Base-by-base conservation (phyloP, 768 basidiomycete genomes). In the Rossbeevera mucosa region DNA sequence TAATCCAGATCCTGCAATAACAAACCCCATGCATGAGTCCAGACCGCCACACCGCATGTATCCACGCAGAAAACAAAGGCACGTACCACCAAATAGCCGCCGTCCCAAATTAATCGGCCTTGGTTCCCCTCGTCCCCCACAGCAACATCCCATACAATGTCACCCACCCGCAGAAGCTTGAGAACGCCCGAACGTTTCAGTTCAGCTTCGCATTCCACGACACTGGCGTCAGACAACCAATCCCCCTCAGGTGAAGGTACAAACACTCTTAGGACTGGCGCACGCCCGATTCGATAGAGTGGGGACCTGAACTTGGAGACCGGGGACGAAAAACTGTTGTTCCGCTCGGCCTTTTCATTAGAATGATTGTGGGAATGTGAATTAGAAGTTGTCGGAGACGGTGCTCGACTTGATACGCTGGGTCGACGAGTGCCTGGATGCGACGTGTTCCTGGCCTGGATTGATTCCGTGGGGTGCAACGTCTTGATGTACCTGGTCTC, bases 71-170 rank as follows among this genome's bases (percentile, higher is more conserved):
- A 33, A n/a, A 33, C 16, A 33, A 33, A 33, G 33, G 33, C 33
- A 75, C 88, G 62, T 64, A 92, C 90, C 60, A 93, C 82, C 7
- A 93, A 76, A 70, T 91, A 93, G 54, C 80, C 82, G n/a, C 91
- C 91, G 64, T 92, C 91, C 90, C 90, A 93, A 8, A 91, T 75
- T 67, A 92, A 64, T 56, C 87, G 72, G n/a, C 91, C 91, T 7
- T 84, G 76, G 66, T 93, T 92, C 1, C 85, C 88, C 64, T 93
- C 90, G 63, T 92, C 90, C 8, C 87, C 86, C 1, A 88, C 87
- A 5, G 90, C 91, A 13, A 85, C 75, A 60, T 93, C 91, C 89
- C 91, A 93, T 13, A 93, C 81, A 0, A 92, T 82, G 65, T 94
- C 91, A 1, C 91, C 91, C 25, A 82, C 73, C 44, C 85, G 76